A percentile compares a stretch with the other conserved stretches of the same genome.
These are phyloP conservation scores for Phylloporus scabripes DNA, from an alignment of 768 basidiomycete species.

Conservation along the genomic window DNA sequence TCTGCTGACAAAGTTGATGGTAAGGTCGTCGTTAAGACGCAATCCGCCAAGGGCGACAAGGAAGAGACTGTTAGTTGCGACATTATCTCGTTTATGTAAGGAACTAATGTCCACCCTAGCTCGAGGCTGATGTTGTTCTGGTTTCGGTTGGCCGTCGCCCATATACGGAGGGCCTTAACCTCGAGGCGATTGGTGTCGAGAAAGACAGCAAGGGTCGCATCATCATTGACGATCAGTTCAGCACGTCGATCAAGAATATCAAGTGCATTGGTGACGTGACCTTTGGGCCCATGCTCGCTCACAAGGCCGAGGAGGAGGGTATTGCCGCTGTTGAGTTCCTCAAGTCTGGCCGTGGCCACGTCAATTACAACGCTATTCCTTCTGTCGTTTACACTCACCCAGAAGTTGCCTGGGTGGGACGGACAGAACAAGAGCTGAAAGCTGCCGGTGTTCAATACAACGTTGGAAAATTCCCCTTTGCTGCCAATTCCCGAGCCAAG, in stretches of 20 bases:
- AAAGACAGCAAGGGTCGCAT: constrained; percentile 80
- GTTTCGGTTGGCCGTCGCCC: constrained; percentile 95
- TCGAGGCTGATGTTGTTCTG: constrained; percentile 93
- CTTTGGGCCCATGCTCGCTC: constrained; percentile 97
- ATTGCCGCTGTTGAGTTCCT: constrained; percentile 96
- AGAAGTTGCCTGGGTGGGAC: constrained; percentile 71
- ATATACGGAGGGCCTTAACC: constrained; percentile 78
- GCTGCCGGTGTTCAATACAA: constrained; percentile 84
- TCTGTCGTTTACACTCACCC: constrained; percentile 93
- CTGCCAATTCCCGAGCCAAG: constrained; percentile 95
- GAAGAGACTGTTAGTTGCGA: constrained; percentile 63
- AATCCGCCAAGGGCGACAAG: constrained; percentile 90
- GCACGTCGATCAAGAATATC: constrained; percentile 82
- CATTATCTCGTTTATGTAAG: not conserved
- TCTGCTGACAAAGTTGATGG: constrained; percentile 86
- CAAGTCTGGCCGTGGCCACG: constrained; percentile 90
- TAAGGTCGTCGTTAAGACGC: constrained; percentile 78
- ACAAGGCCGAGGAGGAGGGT: constrained; percentile 97
- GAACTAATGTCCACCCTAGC: constrained; percentile 32
- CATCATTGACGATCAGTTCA: constrained; percentile 53
- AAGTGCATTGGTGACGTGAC: constrained; percentile 98
- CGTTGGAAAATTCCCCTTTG: constrained; percentile 91
- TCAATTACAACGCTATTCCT: constrained; percentile 93
- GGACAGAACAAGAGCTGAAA: constrained; percentile 93
- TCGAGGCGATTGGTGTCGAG: constrained; percentile 89